Evolutionary conservation across 352 stramenopile species (phyloP), one percentile per base, ranked within the genome.

Genomic region (Phytophthora multivora): DNA sequence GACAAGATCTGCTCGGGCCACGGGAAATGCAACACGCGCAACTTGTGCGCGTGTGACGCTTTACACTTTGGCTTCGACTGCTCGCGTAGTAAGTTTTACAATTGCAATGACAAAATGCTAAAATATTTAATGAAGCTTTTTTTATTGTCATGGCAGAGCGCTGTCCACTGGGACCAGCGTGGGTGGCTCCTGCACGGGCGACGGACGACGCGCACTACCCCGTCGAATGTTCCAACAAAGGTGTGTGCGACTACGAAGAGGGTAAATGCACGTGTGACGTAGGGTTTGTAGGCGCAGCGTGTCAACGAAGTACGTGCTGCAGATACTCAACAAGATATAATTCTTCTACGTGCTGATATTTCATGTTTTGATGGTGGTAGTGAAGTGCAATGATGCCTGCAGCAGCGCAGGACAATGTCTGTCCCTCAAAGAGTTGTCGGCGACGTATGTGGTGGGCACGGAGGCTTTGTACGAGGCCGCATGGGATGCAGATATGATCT

Each of bases 401-500:
- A 67, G 50, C 15, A 66, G 75, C 6, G 71, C 66, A 1, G 86
- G 86, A 0, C 62, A 81, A 35, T 95, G 86, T 26, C 31, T 93
- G n/a, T 90, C 82, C 15, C 80, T 95, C 5, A 73, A 73, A 42
- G 63, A 89, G 23, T 73, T 91, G 2, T 90, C 83, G 0, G 60
- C 58, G 2, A 23, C 60, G 0, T 79, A 69, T 38, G 72, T 75
- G 3, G 77, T 88, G 8, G 78, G 68, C 3, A 75, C 66, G 3
- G 83, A 89, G 35, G 62, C 70, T 2, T 59, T 86, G 0, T 92
- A 94, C 42, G 69, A 84, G 0, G 51, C 39, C 1, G 49, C 68
- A 0, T 94, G 83, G 83, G 85, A 94, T 26, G 80, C 80, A 1
- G 67, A 89, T 7, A 89, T 88, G 80, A 88, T 97, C 15, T 90